These are phyloP conservation scores for Podospora pseudopauciseta DNA, from an alignment of 495 filamentous ascomycete species.

Conservation along the genomic window DNA sequence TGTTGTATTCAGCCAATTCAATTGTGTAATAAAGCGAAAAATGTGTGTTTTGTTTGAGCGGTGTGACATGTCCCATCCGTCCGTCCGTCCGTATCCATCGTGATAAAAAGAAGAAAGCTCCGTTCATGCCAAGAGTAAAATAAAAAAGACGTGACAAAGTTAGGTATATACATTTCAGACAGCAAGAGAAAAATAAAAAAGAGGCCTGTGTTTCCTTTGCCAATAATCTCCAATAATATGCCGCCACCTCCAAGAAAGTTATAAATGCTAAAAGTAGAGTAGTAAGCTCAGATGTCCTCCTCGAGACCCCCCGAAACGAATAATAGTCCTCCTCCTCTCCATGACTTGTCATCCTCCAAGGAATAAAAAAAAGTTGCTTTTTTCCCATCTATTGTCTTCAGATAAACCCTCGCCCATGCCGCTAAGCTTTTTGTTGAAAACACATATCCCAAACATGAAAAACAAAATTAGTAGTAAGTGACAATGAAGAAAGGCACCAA, in stretches of 20 bases:
- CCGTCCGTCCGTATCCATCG: not conserved
- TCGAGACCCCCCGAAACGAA: not conserved
- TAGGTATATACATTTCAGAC: not conserved
- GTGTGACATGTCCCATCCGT: not conserved
- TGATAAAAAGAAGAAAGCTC: not conserved
- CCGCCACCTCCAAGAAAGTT: not conserved
- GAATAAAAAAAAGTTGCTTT: not conserved
- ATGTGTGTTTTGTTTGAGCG: not conserved
- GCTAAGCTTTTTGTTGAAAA: constrained; percentile 6
- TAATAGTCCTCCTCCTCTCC: not conserved
- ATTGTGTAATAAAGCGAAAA: not conserved
- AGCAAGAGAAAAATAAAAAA: not conserved
- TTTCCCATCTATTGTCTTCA: not conserved
- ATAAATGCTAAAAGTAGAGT: not conserved
- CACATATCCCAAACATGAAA: not conserved
- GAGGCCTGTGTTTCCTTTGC: not conserved
- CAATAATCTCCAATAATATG: not conserved
- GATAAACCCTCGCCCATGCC: not conserved
- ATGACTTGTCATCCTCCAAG: not conserved
- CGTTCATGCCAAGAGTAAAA: not conserved
- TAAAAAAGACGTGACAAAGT: not conserved
- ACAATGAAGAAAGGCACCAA: not conserved
- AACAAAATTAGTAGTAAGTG: not conserved
- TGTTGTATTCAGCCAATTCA: not conserved
- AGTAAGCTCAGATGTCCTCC: not conserved